Percentiles rank a stretch among this genome's conserved stretches.
These are phyloP conservation scores for Neoconidiobolus thromboides DNA, from an alignment of 371 early-diverging fungal genomes.

Conservation along the genomic window DNA sequence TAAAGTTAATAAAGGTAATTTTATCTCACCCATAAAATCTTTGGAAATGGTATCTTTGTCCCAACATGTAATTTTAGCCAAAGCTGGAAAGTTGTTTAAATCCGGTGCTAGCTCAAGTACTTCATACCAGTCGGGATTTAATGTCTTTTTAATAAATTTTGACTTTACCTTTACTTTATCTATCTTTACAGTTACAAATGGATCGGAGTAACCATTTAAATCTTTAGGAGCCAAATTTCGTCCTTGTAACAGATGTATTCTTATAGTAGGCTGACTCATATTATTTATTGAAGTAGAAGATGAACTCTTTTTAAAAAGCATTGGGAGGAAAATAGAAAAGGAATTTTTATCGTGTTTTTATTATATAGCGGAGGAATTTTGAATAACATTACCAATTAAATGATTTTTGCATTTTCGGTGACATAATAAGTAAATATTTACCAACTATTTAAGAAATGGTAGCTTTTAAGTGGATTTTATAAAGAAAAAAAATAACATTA, in stretches of 20 bases:
- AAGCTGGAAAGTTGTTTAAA: conserved; percentile 18
- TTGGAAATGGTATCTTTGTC: conserved; percentile 35
- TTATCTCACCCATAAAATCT: conserved; percentile 40
- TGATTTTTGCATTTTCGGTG: too few species aligned
- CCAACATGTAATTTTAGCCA: conserved; percentile 33
- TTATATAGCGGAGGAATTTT: too few species aligned
- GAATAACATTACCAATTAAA: too few species aligned
- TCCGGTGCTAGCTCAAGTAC: conserved; percentile 39
- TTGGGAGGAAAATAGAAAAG: too few species aligned
- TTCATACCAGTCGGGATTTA: conserved; percentile 60
- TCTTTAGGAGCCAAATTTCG: conserved; percentile 11
- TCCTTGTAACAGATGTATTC: conserved; percentile 8
- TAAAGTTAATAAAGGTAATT: conserved; percentile 28
- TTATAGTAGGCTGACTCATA: conserved; percentile 4
- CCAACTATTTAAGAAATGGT: too few species aligned
- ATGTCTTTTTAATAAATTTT: conserved; percentile 34
- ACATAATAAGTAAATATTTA: too few species aligned
- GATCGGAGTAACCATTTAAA: conserved; percentile 12
- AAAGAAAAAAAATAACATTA: too few species aligned
- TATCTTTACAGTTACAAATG: conserved; percentile 9
- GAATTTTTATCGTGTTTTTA: too few species aligned
- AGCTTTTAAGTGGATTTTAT: too few species aligned
- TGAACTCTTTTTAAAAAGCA: too few species aligned
- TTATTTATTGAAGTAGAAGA: not conserved
- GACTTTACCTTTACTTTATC: conserved; percentile 16